These are phyloP conservation scores for Rhododendron vialii DNA, from an alignment of 148 eudicot genomes.

Conservation along the genomic window DNA sequence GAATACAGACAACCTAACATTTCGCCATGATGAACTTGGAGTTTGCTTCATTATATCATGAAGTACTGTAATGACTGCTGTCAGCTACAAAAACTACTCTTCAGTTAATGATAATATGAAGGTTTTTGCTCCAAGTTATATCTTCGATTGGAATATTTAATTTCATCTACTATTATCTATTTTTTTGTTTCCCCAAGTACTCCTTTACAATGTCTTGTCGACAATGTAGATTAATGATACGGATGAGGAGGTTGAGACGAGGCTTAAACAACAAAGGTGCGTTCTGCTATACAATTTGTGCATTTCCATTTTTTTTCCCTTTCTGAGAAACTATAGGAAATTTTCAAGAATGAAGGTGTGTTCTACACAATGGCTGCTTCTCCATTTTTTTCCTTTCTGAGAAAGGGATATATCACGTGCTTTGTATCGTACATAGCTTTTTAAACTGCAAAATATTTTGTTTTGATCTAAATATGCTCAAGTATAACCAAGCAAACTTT, in stretches of 20 bases:
- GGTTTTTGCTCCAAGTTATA: neutral
- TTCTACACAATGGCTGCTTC: neutral
- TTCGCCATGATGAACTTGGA: neutral
- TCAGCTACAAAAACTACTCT: neutral
- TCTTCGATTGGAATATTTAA: neutral
- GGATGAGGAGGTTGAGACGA: conserved; percentile 73
- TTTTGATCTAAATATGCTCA: neutral
- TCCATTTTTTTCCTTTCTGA: neutral
- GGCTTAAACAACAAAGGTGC: conserved; percentile 80
- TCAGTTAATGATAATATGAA: neutral
- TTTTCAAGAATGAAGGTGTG: conserved; percentile 78
- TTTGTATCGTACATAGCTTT: neutral
- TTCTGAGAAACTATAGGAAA: conserved; percentile 30
- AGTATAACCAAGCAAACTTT: neutral
- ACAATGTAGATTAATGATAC: conserved; percentile 69
- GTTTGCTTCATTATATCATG: neutral
- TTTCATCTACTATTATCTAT: neutral
- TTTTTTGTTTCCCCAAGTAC: neutral
- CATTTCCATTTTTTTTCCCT: neutral
- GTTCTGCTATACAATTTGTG: conserved; percentile 7
- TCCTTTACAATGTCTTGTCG: neutral
- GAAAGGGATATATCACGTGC: neutral
- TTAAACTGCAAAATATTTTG: neutral
- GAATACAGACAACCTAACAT: neutral
- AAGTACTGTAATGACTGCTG: neutral